A percentile compares a stretch with the other conserved stretches of the same genome.
Conservation (phyloP, 2,329 filamentous ascomycete genomes). For the Calonectria multiphialidica region DNA sequence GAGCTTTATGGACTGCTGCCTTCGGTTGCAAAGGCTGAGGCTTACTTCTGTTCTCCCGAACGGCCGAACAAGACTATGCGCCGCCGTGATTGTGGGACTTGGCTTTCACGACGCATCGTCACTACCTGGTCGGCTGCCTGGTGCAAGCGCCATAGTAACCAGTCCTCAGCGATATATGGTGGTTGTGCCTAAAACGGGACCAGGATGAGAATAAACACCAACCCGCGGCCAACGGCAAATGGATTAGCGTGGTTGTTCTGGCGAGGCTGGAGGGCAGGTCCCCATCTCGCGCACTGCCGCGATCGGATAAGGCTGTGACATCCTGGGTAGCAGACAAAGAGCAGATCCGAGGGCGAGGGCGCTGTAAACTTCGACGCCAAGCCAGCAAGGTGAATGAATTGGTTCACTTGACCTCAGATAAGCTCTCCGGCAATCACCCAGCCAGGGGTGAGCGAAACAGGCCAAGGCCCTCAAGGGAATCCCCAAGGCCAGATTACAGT, state of each 20-base stretch:
- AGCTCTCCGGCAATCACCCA: neutral
- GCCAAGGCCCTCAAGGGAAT: neutral
- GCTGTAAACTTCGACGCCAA: neutral
- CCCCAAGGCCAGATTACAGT: neutral
- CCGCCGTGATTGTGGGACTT: neutral
- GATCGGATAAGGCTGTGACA: neutral
- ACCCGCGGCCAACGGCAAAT: neutral
- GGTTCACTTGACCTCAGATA: neutral
- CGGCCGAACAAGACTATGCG: neutral
- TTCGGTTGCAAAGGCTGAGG: neutral
- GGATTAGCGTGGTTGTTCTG: neutral
- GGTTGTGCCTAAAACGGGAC: slow-evolving; percentile 6
- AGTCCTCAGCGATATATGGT: neutral
- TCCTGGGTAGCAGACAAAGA: neutral
- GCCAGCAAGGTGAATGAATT: neutral
- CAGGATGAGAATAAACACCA: neutral
- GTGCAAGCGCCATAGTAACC: neutral
- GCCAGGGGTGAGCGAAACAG: slow-evolving; percentile 2
- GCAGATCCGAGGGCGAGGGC: neutral
- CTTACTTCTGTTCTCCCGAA: neutral
- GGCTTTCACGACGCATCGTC: neutral
- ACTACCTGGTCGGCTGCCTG: neutral
- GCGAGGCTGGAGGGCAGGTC: neutral
- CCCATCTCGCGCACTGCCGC: neutral
- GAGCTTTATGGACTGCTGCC: neutral